Evolutionary conservation across 2,329 filamentous ascomycete species (phyloP), one percentile per base, ranked within the genome.

Genomic region (Aureobasidium subglaciale): DNA sequence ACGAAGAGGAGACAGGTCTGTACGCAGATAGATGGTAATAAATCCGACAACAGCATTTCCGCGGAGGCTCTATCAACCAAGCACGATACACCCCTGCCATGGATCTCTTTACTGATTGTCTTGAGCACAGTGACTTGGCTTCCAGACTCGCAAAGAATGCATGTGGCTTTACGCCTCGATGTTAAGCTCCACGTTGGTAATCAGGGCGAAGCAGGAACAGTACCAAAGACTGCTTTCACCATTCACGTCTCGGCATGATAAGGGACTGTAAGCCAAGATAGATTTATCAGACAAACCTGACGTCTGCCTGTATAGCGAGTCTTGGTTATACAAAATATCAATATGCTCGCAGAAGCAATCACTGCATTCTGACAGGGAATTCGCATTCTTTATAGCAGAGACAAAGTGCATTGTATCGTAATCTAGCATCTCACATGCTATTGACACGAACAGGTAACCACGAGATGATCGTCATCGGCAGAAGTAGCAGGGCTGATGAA

Each of bases 381-480:
- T 25, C 27, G 27, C 16, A 20, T 20, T 22, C 13, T 48, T 20
- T 34, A 35, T 48, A 48, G 30, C 43, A 48, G n/a, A 9, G 7
- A 34, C 7, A 24, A 25, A 24, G 13, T 35, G 25, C 16, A 22
- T 6, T 2, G 22, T 45, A 20, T 27, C 6, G 18, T 18, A 18
- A 40, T 24, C 27, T 30, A 48, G 43, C 43, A 37, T 37, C 10
- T 37, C 46, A 50, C 46, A 50, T 50, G 45, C 27, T 22, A 49
- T 10, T 10, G 15, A 24, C 32, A 13, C 16, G 8, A 27, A 25
- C 24, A 38, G 9, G 16, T 40, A 20, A 2, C 13, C 20, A 40
- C 34, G 3, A 30, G 25, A 29, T 6, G 50, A 27, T 54, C 37
- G 20, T 18, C 38, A 35, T 35, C 16, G 24, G 29, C 29, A 43